phyloP scores from a whole-genome alignment of 2,329 filamentous ascomycete genomes.

The Periconia sp. region DNA sequence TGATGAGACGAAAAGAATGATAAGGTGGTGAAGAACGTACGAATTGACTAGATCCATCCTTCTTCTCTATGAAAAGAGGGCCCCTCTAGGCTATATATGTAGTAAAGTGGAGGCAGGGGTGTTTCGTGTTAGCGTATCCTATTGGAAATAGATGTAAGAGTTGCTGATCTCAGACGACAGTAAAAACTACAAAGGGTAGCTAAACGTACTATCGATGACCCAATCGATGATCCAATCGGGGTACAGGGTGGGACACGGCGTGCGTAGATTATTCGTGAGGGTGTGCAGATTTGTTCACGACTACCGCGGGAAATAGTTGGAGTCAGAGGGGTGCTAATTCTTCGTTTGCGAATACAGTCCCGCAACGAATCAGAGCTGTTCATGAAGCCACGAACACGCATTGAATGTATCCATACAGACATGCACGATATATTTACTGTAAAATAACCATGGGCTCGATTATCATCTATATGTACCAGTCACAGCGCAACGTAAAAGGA shows the following conservation, averaged over 20 bases:
- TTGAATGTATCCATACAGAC: not conserved
- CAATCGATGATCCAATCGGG: too few species aligned
- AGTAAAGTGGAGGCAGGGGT: too few species aligned
- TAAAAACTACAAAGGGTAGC: too few species aligned
- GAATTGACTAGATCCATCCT: slow-evolving; percentile 47
- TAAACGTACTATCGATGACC: too few species aligned
- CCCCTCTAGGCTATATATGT: too few species aligned
- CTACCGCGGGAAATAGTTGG: not conserved
- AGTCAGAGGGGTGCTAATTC: slow-evolving; percentile 11
- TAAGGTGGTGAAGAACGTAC: slow-evolving; percentile 28
- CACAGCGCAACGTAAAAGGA: slow-evolving; percentile 1
- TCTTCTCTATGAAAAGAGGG: slow-evolving; percentile 5
- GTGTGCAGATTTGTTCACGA: slow-evolving; percentile 16
- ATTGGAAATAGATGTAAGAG: too few species aligned
- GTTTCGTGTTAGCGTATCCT: too few species aligned
- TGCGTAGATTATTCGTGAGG: slow-evolving; percentile 34
- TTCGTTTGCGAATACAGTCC: not conserved
- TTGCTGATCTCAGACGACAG: too few species aligned
- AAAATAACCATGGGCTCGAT: not conserved
- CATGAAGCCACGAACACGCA: too few species aligned
- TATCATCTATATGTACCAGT: slow-evolving; percentile 3
- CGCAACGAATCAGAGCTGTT: slow-evolving; percentile 2
- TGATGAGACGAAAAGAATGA: slow-evolving; percentile 8
- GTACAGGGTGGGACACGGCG: slow-evolving; percentile 18
- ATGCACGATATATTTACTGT: not conserved